Conservation (phyloP, 2,329 filamentous ascomycete genomes). For the Decorospora gaudefroyi region DNA sequence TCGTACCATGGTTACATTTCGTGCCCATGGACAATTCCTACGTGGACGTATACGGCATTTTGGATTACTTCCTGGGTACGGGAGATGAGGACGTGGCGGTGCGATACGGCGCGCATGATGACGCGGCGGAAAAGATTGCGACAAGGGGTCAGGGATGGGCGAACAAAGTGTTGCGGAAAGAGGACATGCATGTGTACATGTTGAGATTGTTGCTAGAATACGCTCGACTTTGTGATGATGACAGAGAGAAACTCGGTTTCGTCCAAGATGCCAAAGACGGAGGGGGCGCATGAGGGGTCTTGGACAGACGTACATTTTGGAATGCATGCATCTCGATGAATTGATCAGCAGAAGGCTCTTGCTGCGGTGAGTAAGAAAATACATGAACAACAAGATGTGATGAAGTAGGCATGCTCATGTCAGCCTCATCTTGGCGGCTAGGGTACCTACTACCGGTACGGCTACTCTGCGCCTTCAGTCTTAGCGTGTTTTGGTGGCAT, state of each 20-base stretch:
- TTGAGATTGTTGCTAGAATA: constrained; percentile 60
- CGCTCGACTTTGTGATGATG: constrained; percentile 51
- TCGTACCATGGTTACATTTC: constrained; percentile 79
- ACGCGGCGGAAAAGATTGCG: constrained; percentile 66
- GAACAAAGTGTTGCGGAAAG: constrained; percentile 66
- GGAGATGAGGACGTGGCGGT: constrained; percentile 14
- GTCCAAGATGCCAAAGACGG: constrained; percentile 26
- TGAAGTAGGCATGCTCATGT: background rate
- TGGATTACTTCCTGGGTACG: constrained; percentile 72
- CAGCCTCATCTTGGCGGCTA: constrained; percentile 16
- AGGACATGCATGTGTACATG: constrained; percentile 76
- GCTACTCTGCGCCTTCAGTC: constrained; percentile 25
- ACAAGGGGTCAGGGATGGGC: constrained; percentile 69
- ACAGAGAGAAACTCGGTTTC: constrained; percentile 49
- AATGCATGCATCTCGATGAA: background rate
- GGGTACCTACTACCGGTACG: no score
- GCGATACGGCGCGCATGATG: constrained; percentile 53
- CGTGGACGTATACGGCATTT: constrained; percentile 70
- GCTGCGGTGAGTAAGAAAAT: no score
- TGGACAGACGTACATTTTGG: background rate
- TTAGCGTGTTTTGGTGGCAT: constrained; percentile 26
- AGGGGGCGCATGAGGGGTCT: background rate
- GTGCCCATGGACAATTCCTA: constrained; percentile 80
- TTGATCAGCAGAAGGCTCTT: no score
- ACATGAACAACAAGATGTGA: background rate